A percentile compares a stretch with the other conserved stretches of the same genome.
Conservation (phyloP, 441 rosid species). For the Populus tomentosa region DNA sequence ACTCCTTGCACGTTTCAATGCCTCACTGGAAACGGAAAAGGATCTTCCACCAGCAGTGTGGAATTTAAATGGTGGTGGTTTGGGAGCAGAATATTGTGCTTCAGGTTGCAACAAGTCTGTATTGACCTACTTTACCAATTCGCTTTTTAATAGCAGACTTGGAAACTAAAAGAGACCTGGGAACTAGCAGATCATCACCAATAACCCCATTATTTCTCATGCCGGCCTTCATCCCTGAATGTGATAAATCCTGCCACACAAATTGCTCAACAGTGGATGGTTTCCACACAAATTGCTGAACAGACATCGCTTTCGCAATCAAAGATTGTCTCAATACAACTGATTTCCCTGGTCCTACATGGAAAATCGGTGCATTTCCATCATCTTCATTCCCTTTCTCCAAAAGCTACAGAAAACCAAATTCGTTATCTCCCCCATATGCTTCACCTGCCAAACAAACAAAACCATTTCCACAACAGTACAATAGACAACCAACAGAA, state of each 20-base stretch:
- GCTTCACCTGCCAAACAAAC: slow-evolving; percentile 28
- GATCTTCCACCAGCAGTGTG: slow-evolving; percentile 91
- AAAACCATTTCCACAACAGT: slow-evolving; percentile 1
- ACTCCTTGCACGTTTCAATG: slow-evolving; percentile 78
- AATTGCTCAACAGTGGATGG: slow-evolving; percentile 20
- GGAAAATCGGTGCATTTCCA: slow-evolving; percentile 45
- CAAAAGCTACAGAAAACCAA: slow-evolving; percentile 52
- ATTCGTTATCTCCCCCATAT: neutral
- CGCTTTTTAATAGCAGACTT: slow-evolving; percentile 28
- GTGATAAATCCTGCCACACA: slow-evolving; percentile 22
- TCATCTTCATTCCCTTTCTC: slow-evolving; percentile 29
- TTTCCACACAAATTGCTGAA: slow-evolving; percentile 27
- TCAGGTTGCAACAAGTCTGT: slow-evolving; percentile 28
- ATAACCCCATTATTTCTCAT: slow-evolving; percentile 10
- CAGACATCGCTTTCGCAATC: slow-evolving; percentile 46
- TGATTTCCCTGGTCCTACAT: slow-evolving; percentile 62
- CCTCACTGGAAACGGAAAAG: slow-evolving; percentile 75
- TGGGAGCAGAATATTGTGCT: slow-evolving; percentile 27
- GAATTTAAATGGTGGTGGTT: slow-evolving; percentile 63
- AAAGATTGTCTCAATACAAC: slow-evolving; percentile 55
- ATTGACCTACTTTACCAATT: slow-evolving; percentile 18
- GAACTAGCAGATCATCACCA: slow-evolving; percentile 23
- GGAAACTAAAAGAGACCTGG: slow-evolving; percentile 27
- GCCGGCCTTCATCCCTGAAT: slow-evolving; percentile 18
- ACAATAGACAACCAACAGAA: neutral